A percentile compares a stretch with the other conserved stretches of the same genome.
Evolutionary conservation across 768 basidiomycete species (phyloP).

Genomic region (Suillus paluster): DNA sequence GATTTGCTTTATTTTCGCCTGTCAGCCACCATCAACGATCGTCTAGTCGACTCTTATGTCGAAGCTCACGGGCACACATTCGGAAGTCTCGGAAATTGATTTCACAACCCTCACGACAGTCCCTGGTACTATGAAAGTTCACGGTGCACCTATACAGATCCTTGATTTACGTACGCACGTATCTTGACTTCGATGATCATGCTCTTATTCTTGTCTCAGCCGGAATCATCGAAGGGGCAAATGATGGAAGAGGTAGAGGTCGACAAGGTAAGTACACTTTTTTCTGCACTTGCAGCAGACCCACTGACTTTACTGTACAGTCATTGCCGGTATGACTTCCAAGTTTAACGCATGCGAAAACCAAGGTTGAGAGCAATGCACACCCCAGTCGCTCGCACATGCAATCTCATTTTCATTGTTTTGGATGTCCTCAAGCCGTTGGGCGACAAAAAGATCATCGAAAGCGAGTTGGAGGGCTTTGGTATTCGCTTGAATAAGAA

Average conservation of each 20-base stretch:
- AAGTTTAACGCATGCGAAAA: slow-evolving; percentile 12
- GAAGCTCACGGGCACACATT: slow-evolving; percentile 94
- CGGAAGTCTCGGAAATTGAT: slow-evolving; percentile 94
- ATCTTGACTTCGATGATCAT: background rate
- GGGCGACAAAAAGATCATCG: slow-evolving; percentile 91
- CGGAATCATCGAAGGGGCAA: slow-evolving; percentile 98
- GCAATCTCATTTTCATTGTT: slow-evolving; percentile 98
- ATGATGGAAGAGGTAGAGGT: slow-evolving; percentile 95
- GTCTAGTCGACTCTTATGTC: slow-evolving; percentile 90
- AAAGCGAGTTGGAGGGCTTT: slow-evolving; percentile 95
- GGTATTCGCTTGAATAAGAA: slow-evolving; percentile 96
- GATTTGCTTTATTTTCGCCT: slow-evolving; percentile 10
- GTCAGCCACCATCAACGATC: slow-evolving; percentile 6
- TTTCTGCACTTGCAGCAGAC: slow-evolving; percentile 24
- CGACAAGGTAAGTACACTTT: slow-evolving; percentile 70
- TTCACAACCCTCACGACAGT: slow-evolving; percentile 97
- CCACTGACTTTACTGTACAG: slow-evolving; percentile 37
- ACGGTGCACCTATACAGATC: slow-evolving; percentile 96
- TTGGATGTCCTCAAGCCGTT: slow-evolving; percentile 98
- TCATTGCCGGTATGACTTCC: slow-evolving; percentile 70
- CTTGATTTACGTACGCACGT: slow-evolving; percentile 78
- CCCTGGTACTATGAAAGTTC: slow-evolving; percentile 91
- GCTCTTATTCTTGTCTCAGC: slow-evolving; percentile 48
- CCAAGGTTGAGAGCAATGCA: slow-evolving; percentile 10
- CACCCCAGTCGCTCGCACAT: slow-evolving; percentile 87